Percentiles rank a stretch among this genome's conserved stretches.
phyloP scores from a whole-genome alignment of 306 rosid genomes.

The Alnus glutinosa region DNA sequence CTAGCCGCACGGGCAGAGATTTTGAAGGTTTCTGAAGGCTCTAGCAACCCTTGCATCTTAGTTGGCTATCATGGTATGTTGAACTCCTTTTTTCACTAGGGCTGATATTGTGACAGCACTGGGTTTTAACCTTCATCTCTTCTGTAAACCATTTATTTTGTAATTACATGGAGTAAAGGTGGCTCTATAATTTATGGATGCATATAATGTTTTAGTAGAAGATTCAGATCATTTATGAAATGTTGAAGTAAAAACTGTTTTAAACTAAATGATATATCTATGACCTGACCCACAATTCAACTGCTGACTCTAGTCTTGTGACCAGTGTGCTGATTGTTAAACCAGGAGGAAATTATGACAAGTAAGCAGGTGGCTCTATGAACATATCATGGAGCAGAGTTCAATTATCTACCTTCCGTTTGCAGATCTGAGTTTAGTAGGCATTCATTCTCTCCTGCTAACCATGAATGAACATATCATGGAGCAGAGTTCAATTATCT shows the following conservation, averaged over 20 bases:
- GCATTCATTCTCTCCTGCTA: not conserved
- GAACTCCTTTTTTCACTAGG: slow-evolving; percentile 21
- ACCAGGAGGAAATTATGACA: not conserved
- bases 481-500: slow-evolving; percentile 1
- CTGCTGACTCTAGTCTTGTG: not conserved
- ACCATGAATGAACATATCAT: not conserved
- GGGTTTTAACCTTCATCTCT: slow-evolving; percentile 11
- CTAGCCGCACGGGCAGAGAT: slow-evolving; percentile 98
- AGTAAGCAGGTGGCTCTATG: not conserved
- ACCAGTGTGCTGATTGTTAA: not conserved
- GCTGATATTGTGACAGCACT: slow-evolving; percentile 11
- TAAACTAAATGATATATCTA: not conserved
- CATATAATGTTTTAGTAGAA: not conserved
- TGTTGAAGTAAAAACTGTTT: not conserved
- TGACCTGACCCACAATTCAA: not conserved
- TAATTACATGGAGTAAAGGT: not conserved
- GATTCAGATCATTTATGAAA: not conserved
- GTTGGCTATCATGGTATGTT: slow-evolving; percentile 77
- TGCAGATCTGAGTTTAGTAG: not conserved
- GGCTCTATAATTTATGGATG: not conserved
- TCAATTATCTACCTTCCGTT: not conserved
- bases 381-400: slow-evolving; percentile 2
- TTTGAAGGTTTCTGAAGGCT: slow-evolving; percentile 62
- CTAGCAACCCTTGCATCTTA: slow-evolving; percentile 81
- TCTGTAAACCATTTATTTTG: slow-evolving; percentile 18